Percentiles rank a stretch among this genome's conserved stretches.
phyloP scores from a whole-genome alignment of 1,139 yeast species.

The Magnusiomyces ingens region DNA sequence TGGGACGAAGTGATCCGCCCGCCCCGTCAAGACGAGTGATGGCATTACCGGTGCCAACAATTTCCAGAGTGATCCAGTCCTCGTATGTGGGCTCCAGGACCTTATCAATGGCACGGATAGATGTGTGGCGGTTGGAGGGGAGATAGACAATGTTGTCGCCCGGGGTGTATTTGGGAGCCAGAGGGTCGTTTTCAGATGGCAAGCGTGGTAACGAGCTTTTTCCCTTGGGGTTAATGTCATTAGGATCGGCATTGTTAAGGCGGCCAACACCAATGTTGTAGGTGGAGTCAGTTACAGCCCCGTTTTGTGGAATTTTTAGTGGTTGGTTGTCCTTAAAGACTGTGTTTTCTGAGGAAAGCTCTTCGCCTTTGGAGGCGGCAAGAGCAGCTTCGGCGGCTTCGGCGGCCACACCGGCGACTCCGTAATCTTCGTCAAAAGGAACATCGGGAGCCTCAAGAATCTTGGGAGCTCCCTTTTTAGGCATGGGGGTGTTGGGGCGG shows the following conservation, averaged over 20 bases:
- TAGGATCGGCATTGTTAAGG: neutral
- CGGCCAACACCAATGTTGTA: neutral
- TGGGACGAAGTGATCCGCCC: constrained; percentile 8
- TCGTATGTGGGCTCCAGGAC: constrained; percentile 2
- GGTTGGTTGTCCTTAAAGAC: too few relatives aligned
- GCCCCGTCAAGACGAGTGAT: constrained; percentile 11
- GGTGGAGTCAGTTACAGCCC: neutral
- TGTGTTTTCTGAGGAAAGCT: too few relatives aligned
- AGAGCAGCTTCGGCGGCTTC: neutral
- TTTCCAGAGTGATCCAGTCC: constrained; percentile 12
- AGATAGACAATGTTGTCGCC: neutral
- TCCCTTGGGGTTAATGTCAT: neutral
- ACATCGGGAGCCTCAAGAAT: neutral
- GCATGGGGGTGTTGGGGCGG: neutral
- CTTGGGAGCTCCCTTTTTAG: too few relatives aligned
- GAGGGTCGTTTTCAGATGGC: neutral
- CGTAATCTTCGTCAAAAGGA: neutral
- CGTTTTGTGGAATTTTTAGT: too few relatives aligned
- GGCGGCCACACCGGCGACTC: neutral
- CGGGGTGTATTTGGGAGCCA: neutral
- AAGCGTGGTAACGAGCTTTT: neutral
- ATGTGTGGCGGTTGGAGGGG: neutral
- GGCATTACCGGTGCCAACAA: constrained; percentile 13
- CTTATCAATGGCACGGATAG: neutral
- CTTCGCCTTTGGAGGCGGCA: too few relatives aligned